phyloP scores from a whole-genome alignment of 768 basidiomycete species.

The Lactarius hengduanensis region DNA sequence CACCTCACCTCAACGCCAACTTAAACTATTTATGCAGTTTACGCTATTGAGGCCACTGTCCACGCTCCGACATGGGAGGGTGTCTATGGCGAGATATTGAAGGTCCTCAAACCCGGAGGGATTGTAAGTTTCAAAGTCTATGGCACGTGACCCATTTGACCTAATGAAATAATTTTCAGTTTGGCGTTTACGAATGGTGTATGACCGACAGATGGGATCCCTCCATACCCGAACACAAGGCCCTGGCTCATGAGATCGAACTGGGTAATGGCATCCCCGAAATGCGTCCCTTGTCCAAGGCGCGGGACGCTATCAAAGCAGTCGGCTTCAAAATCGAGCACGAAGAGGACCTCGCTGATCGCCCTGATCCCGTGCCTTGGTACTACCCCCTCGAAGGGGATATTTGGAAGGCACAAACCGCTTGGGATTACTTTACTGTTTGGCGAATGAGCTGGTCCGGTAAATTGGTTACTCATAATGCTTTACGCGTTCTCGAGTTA shows the following conservation, averaged over 20 bases:
- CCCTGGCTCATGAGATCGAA: slow-evolving; percentile 87
- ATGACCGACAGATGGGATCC: slow-evolving; percentile 97
- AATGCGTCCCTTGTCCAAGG: slow-evolving; percentile 76
- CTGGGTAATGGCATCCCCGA: slow-evolving; percentile 97
- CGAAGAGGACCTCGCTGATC: slow-evolving; percentile 93
- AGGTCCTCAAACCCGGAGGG: slow-evolving; percentile 95
- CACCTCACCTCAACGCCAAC: background rate
- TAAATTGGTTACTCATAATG: slow-evolving; percentile 77
- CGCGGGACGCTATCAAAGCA: slow-evolving; percentile 71
- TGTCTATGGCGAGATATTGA: slow-evolving; percentile 89
- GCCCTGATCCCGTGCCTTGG: slow-evolving; percentile 78
- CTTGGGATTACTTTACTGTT: slow-evolving; percentile 86
- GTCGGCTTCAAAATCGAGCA: slow-evolving; percentile 89
- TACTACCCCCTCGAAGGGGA: slow-evolving; percentile 98
- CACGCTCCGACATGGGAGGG: slow-evolving; percentile 97
- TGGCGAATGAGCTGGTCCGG: slow-evolving; percentile 92
- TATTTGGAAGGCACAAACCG: slow-evolving; percentile 85
- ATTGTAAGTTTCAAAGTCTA: slow-evolving; percentile 52
- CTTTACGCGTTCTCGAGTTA: slow-evolving; percentile 72
- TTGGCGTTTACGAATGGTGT: slow-evolving; percentile 98
- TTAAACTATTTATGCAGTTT: slow-evolving; percentile 51
- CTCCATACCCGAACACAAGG: slow-evolving; percentile 81
- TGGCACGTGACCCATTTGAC: background rate
- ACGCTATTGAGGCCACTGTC: slow-evolving; percentile 96
- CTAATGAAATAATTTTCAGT: slow-evolving; percentile 44